Conservation (phyloP, 2,329 filamentous ascomycete species). For the Paecilomyces niveus region DNA sequence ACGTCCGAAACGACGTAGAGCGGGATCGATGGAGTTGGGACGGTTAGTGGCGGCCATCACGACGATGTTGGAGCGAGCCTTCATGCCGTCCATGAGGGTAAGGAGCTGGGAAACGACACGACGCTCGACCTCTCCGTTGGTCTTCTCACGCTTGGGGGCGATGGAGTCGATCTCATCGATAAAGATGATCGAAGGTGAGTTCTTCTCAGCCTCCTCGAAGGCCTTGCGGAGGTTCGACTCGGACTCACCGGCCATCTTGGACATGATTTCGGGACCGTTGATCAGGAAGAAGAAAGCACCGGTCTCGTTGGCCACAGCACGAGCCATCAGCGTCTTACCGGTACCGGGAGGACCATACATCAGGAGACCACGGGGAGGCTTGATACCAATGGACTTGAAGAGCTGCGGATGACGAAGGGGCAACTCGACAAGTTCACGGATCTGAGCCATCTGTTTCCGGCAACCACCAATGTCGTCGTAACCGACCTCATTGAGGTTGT, state of each 20-base stretch:
- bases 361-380: conserved; percentile 95
- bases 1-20: conserved; percentile 93
- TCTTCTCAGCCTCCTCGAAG: conserved; percentile 99
- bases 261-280: conserved; percentile 99
- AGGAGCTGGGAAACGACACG: conserved; percentile 95
- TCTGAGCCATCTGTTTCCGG: conserved; percentile 99
- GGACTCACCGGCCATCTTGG: conserved; percentile 99
- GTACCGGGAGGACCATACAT: conserved; percentile 96
- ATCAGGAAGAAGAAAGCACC: conserved; percentile 99
- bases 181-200: conserved; percentile 98
- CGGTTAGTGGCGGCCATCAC: conserved; percentile 99
- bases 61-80: conserved; percentile 95
- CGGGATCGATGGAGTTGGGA: conserved; percentile 97
- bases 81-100: conserved; percentile 99
- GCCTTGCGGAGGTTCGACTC: conserved; percentile 97
- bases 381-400: conserved; percentile 99
- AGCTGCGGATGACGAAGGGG: conserved; percentile 94
- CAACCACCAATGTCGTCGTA: conserved; percentile 99
- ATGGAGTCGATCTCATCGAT: conserved; percentile 99
- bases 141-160: conserved; percentile 99
- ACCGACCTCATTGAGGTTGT: conserved; percentile 97
- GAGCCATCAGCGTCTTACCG: conserved; percentile 98
- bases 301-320: conserved; percentile 97
- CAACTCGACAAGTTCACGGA: conserved; percentile 95
- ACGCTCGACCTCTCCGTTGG: conserved; percentile 96